A percentile compares a stretch with the other conserved stretches of the same genome.
Evolutionary conservation across 352 stramenopile genomes (phyloP).

Genomic region (Albugo laibachii): DNA sequence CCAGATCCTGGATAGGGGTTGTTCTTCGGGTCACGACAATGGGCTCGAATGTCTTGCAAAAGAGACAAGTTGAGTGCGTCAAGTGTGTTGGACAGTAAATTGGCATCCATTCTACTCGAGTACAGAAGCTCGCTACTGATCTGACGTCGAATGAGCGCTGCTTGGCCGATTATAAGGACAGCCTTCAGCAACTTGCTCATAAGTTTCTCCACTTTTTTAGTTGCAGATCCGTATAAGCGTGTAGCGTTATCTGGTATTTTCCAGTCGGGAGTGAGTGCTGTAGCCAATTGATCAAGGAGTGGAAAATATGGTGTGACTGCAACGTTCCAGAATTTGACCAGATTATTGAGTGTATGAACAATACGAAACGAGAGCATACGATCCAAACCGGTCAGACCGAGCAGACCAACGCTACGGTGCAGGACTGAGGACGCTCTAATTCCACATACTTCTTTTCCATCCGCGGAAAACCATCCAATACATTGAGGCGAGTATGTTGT

Average conservation of each 20-base stretch:
- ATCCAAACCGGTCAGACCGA: constrained; percentile 82
- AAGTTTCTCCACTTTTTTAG: constrained; percentile 89
- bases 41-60: constrained; percentile 73
- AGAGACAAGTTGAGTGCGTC: constrained; percentile 82
- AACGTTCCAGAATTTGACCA: constrained; percentile 85
- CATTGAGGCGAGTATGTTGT: constrained; percentile 85
- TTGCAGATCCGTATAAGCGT: constrained; percentile 66
- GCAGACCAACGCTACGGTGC: constrained; percentile 79
- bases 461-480: constrained; percentile 83
- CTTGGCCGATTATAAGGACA: constrained; percentile 84
- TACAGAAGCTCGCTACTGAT: constrained; percentile 86
- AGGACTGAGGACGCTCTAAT: constrained; percentile 78
- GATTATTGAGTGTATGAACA: constrained; percentile 84
- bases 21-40: constrained; percentile 68
- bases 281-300: constrained; percentile 74
- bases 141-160: constrained; percentile 82
- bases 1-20: constrained; percentile 61
- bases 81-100: constrained; percentile 76
- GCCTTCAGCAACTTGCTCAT: constrained; percentile 87
- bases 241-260: constrained; percentile 74
- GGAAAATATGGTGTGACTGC: constrained; percentile 79
- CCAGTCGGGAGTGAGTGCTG: constrained; percentile 72
- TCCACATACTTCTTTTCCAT: constrained; percentile 74
- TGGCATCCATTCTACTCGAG: constrained; percentile 77
- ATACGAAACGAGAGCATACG: constrained; percentile 85